Base-by-base conservation (phyloP, 139 green algal species). In the Coelastrella sp. region DNA sequence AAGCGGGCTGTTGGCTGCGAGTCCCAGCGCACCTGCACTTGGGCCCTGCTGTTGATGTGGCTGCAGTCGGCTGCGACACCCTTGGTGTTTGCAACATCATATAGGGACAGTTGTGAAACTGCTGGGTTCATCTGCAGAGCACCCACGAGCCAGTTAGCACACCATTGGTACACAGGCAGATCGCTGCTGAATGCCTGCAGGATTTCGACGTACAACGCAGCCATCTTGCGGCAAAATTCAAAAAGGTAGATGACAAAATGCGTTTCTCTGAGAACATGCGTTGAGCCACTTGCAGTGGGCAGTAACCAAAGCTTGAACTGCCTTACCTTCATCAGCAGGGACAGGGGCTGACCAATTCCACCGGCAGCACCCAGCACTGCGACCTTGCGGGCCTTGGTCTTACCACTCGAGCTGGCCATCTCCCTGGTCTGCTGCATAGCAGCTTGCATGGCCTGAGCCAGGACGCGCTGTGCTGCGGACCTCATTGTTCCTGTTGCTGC, bases 41-140 rank as follows among this genome's bases (percentile, higher is more conserved):
- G 91, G n/a, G 96, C 96, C 82, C 94, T 96, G 79, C 97, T 98
- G 96, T 99, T 99, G 93, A 99, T 96, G 95, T 99, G 98, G 88
- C 92, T 96, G 22, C 99, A 91, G 88, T 99, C 98, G 22, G 98
- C 97, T 27, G 95, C 97, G 11, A 99, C 98, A 63, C 98, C 98
- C 12, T 96, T 97, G 11, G 97, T 78, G 90, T 94, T 94, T 9
- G 95, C 97, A 58, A 99, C 97, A 96, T 99, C 98, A 92, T 99
- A 99, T 79, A 99, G 95, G 8, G 89, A 93, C 90, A 95, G 81
- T 25, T 93, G 68, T n/a, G 90, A 89, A 11, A 95, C 92, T 73
- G 89, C 75, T 27, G 88, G 49, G 89, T 96, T 96, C 88, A 96
- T 95, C 94, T 96, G 92, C 83, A 78, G 14, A 15, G 78, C 81